Evolutionary conservation across 192 early-diverging fungal species (phyloP).

Genomic region (Gigaspora rosea): DNA sequence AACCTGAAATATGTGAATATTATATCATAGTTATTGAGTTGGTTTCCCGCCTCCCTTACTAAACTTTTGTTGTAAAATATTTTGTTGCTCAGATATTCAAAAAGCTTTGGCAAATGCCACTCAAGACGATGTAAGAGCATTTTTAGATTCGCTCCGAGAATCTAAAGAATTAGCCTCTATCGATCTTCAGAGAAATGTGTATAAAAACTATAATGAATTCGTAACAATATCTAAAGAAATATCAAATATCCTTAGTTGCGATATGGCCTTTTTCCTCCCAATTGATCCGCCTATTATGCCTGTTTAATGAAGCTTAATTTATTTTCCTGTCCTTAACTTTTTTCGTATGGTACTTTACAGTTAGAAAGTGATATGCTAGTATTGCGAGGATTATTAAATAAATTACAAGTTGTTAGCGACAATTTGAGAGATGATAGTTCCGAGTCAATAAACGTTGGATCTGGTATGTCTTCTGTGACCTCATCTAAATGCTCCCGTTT

Average conservation of each 20-base stretch:
- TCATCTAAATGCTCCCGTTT: neutral
- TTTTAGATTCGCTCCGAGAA: constrained; percentile 59
- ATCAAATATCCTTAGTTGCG: constrained; percentile 41
- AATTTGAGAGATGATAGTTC: constrained; percentile 49
- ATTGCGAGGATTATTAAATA: constrained; percentile 66
- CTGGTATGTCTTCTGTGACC: constrained; percentile 25
- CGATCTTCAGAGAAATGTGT: constrained; percentile 81
- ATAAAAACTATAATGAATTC: constrained; percentile 83
- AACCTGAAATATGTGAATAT: constrained; percentile 54
- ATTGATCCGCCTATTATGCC: too few relatives aligned
- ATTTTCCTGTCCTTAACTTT: constrained; percentile 6
- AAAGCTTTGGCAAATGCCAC: constrained; percentile 52
- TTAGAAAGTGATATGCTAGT: constrained; percentile 77
- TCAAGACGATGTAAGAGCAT: constrained; percentile 60
- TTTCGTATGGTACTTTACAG: constrained; percentile 31
- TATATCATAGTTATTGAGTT: neutral
- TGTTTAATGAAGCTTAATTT: neutral
- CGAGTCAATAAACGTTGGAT: constrained; percentile 35
- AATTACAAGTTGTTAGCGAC: constrained; percentile 58
- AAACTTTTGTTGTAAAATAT: neutral
- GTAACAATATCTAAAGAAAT: constrained; percentile 88
- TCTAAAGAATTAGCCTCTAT: constrained; percentile 67
- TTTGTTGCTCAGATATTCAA: constrained; percentile 51
- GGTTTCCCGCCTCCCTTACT: neutral
- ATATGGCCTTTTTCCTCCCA: too few relatives aligned